Evolutionary conservation across 495 filamentous ascomycete species (phyloP), one percentile per base, ranked within the genome.

Genomic region (Cercophora newfieldiana): DNA sequence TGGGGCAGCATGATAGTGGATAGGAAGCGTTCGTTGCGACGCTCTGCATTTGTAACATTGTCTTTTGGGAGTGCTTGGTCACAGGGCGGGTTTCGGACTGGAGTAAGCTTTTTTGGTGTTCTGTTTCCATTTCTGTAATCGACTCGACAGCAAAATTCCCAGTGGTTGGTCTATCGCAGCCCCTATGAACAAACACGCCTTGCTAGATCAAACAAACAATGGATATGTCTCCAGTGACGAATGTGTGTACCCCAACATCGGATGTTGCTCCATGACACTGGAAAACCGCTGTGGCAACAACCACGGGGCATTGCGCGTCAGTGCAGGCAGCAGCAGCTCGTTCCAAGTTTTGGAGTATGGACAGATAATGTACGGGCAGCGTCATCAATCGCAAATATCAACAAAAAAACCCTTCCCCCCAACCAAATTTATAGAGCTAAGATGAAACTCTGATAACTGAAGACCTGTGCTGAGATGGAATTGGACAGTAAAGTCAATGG

Each of bases 21-120:
- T 25, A 37, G 14, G 54, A 29, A 49, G 24, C 18, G 31, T 48
- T 14, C 21, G 7, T 62, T 16, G 24, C 55, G 53, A 28, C 12
- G 64, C 31, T 66, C 59, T 66, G 67, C 59, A 64, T 68, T 68
- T 59, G 19, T 60, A 57, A 28, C 26, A 64, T 31, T 65, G 54
- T 65, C 49, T 59, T 67, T 18, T 63, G 26, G 70, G 68, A 66
- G 64, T 68, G 65, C 50, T 63, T 48, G 63, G 58, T 61, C 59
- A 66, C 48, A 47, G 54, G 63, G 53, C 63, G 50, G 64, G 59
- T 19, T 44, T 49, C n/a, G 25, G 48, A 28, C 61, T 26, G 61
- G 50, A 63, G 61, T 63, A 63, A 33, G 49, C 24, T 49, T 62
- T 33, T 57, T 8, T 37, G 57, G 29, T 31, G 57, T 24, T 60